These are phyloP conservation scores for Fraxinus sp. DNA, from an alignment of 305 asterid genomes.

Conservation along the genomic window DNA sequence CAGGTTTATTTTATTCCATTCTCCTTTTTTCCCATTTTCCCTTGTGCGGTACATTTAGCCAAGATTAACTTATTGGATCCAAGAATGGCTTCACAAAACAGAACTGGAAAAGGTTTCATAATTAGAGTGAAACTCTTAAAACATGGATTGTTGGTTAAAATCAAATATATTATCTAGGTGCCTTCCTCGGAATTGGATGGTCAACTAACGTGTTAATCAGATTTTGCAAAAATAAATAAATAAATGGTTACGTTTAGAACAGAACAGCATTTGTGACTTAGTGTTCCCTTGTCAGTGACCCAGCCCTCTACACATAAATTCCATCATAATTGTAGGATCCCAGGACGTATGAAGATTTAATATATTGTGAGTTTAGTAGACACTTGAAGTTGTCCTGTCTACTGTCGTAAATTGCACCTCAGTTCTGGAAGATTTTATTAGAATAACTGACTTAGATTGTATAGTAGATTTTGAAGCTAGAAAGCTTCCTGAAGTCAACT, in stretches of 20 bases:
- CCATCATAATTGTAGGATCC: background rate
- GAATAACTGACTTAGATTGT: background rate
- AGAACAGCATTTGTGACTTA: background rate
- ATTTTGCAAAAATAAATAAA: background rate
- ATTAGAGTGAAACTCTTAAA: background rate
- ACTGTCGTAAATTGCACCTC: background rate
- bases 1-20: constrained; percentile 43
- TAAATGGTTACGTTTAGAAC: background rate
- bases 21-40: background rate
- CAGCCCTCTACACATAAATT: background rate
- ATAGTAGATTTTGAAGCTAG: background rate
- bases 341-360: background rate
- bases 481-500: background rate
- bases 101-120: background rate
- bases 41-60: background rate
- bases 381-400: background rate
- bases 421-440: background rate
- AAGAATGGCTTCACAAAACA: background rate
- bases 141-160: background rate
- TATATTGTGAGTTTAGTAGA: background rate
- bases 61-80: background rate
- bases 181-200: background rate
- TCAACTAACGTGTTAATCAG: background rate
- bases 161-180: background rate
- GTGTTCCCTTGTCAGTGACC: background rate